Evolutionary conservation across 768 basidiomycete species (phyloP).

Genomic region (Termitomyces titanicus): DNA sequence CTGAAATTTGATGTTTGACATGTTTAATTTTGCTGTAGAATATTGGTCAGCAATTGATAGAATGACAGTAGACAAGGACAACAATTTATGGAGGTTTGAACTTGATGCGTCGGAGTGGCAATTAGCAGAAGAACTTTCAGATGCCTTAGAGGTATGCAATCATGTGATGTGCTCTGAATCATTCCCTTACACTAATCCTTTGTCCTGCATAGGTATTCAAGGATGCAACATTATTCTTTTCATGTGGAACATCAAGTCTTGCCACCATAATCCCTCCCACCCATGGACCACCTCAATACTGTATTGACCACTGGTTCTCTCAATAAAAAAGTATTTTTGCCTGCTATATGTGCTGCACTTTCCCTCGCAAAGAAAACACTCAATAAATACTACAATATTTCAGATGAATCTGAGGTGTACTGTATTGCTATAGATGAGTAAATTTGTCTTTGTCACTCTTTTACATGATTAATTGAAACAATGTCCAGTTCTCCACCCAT

Average conservation of each 20-base stretch:
- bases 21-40: slow-evolving; percentile 24
- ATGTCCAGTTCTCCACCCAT: too few relatives aligned
- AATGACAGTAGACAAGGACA: slow-evolving; percentile 13
- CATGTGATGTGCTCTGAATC: too few relatives aligned
- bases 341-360: slow-evolving; percentile 18
- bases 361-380: slow-evolving; percentile 22
- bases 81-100: slow-evolving; percentile 14
- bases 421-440: slow-evolving; percentile 28
- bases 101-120: slow-evolving; percentile 23
- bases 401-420: slow-evolving; percentile 23
- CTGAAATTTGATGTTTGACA: slow-evolving; percentile 27
- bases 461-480: slow-evolving; percentile 31
- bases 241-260: too few relatives aligned
- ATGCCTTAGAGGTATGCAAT: slow-evolving; percentile 25
- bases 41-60: slow-evolving; percentile 20
- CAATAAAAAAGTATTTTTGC: too few relatives aligned
- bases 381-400: slow-evolving; percentile 24
- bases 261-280: too few relatives aligned
- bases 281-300: too few relatives aligned
- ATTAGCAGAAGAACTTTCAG: slow-evolving; percentile 19
- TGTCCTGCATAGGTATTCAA: too few relatives aligned
- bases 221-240: too few relatives aligned
- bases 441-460: slow-evolving; percentile 28
- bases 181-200: too few relatives aligned
- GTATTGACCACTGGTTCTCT: too few relatives aligned